Evolutionary conservation across 1,284 basidiomycete species (phyloP).

Genomic region (Tausonia pullulans): DNA sequence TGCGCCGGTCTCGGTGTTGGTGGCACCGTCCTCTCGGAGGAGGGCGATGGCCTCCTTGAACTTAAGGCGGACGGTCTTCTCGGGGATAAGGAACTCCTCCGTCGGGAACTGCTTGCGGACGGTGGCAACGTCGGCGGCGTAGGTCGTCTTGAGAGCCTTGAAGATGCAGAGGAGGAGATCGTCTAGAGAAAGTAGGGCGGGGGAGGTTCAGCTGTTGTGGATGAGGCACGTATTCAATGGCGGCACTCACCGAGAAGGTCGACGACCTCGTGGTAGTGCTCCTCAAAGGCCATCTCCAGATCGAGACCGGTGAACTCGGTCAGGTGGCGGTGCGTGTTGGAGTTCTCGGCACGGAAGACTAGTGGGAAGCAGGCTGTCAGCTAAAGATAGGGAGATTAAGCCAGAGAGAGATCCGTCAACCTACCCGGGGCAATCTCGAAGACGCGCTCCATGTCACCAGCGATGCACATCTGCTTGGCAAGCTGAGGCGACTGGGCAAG

Average conservation of each 20-base stretch:
- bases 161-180: constrained; percentile 74
- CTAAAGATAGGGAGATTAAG: not conserved
- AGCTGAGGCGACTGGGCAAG: constrained; percentile 95
- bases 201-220: constrained; percentile 46
- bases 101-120: constrained; percentile 81
- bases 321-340: constrained; percentile 94
- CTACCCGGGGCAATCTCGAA: constrained; percentile 76
- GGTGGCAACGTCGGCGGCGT: constrained; percentile 64
- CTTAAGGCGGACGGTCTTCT: constrained; percentile 66
- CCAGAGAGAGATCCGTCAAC: constrained; percentile 5
- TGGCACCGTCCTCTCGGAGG: constrained; percentile 69
- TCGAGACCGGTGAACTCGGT: constrained; percentile 98
- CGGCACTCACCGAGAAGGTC: constrained; percentile 46
- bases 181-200: constrained; percentile 79
- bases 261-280: constrained; percentile 95
- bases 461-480: constrained; percentile 98
- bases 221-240: too few species aligned
- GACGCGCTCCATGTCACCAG: constrained; percentile 93
- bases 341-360: constrained; percentile 97
- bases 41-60: constrained; percentile 82
- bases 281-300: constrained; percentile 97
- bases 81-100: constrained; percentile 75
- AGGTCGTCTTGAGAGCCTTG: constrained; percentile 62
- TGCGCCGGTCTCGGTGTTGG: constrained; percentile 30
- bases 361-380: constrained; percentile 24